phyloP scores from a whole-genome alignment of 2,329 filamentous ascomycete species.

The Pestalotiopsis sp. region DNA sequence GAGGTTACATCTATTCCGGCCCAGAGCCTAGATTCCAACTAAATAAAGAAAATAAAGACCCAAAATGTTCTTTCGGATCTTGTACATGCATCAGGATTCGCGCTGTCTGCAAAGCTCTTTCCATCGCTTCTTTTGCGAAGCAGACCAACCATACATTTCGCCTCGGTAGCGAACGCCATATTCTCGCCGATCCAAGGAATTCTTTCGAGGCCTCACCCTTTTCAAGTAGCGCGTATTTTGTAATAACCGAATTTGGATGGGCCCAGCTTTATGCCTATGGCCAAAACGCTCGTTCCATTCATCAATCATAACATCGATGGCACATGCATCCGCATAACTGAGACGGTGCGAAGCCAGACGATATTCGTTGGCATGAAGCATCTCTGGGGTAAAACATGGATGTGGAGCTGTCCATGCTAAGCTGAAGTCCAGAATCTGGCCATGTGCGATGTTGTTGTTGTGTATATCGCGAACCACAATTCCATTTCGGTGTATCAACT shows the following conservation, averaged over 20 bases:
- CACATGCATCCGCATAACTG: background rate
- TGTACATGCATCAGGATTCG: background rate
- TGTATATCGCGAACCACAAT: background rate
- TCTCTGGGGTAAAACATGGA: constrained; percentile 1
- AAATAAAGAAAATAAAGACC: background rate
- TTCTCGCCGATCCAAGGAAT: background rate
- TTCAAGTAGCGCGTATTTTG: background rate
- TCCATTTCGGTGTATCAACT: background rate
- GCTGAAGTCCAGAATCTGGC: constrained; percentile 1
- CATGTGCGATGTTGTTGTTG: background rate
- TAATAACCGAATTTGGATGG: background rate
- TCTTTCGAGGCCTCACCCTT: background rate
- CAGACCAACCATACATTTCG: background rate
- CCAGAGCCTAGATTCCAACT: background rate
- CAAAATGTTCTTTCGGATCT: background rate
- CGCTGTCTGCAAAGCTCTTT: background rate
- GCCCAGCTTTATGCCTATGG: background rate
- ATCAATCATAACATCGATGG: background rate
- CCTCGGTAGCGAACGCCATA: background rate
- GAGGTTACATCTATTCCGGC: background rate
- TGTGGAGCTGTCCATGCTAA: background rate
- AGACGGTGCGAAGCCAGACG: no score
- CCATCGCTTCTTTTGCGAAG: background rate
- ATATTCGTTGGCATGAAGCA: background rate
- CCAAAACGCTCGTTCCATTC: background rate